phyloP scores from a whole-genome alignment of 192 early-diverging fungal species.

The Backusella liffmaniae region DNA sequence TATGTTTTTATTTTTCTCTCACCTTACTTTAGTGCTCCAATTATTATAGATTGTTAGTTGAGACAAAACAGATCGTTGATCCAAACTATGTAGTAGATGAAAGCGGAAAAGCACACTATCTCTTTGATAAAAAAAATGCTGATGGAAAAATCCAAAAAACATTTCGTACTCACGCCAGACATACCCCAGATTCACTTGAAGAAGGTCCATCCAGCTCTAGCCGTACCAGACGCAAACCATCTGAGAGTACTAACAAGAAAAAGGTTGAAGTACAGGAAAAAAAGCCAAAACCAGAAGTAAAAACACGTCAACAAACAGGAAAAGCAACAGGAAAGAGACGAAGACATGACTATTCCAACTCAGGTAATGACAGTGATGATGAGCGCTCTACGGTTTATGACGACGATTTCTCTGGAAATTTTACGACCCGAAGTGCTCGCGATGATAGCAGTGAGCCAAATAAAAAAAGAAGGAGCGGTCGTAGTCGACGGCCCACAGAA shows the following conservation, averaged over 20 bases:
- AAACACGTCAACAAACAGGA: background rate
- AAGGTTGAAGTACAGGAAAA: background rate
- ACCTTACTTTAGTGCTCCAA: conserved; percentile 73
- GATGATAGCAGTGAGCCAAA: conserved; percentile 49
- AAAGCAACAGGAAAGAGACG: conserved; percentile 6
- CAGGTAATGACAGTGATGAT: conserved; percentile 42
- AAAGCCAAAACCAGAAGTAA: background rate
- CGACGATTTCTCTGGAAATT: conserved; percentile 64
- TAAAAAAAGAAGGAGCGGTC: conserved; percentile 33
- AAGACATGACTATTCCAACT: background rate
- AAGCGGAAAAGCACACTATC: conserved; percentile 82
- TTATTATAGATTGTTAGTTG: conserved; percentile 86
- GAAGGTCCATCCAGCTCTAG: background rate
- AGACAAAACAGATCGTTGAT: conserved; percentile 81
- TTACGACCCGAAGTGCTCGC: conserved; percentile 41
- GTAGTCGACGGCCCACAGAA: background rate
- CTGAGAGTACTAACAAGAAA: background rate
- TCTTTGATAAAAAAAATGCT: conserved; percentile 81
- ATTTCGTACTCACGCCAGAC: conserved; percentile 71
- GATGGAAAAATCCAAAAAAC: conserved; percentile 73
- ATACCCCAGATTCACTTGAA: conserved; percentile 3
- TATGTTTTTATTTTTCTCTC: background rate
- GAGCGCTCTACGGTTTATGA: conserved; percentile 52
- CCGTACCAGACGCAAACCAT: background rate
- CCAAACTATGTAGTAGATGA: conserved; percentile 89